Conservation (phyloP, 768 basidiomycete genomes). For the Amanita muscaria region DNA sequence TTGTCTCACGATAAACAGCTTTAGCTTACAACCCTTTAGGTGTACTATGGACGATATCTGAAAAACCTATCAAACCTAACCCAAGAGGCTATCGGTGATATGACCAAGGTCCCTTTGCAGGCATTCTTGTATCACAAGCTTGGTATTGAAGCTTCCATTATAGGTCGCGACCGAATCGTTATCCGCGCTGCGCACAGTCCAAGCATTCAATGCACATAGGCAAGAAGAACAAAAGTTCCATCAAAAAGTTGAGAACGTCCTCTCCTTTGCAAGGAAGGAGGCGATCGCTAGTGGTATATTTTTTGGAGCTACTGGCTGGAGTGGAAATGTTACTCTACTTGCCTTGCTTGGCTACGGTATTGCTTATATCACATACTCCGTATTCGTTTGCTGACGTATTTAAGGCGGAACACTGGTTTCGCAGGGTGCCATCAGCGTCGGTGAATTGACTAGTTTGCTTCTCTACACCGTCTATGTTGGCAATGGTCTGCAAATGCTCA, state of each 20-base stretch:
- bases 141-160: not conserved
- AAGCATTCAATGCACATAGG: constrained; percentile 79
- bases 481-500: constrained; percentile 69
- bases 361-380: not conserved
- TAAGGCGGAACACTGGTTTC: constrained; percentile 88
- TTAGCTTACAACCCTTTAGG: constrained; percentile 34
- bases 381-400: not conserved
- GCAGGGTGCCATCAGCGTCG: constrained; percentile 80
- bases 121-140: constrained; percentile 8
- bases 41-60: constrained; percentile 93
- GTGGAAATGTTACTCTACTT: constrained; percentile 87
- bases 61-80: constrained; percentile 86
- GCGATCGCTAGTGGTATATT: constrained; percentile 88
- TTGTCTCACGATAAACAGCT: not conserved
- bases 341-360: constrained; percentile 86
- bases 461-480: constrained; percentile 90
- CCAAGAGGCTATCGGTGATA: constrained; percentile 92
- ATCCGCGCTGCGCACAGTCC: constrained; percentile 78
- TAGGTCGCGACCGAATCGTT: constrained; percentile 87
- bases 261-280: constrained; percentile 75
- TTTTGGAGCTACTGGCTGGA: constrained; percentile 87
- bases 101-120: constrained; percentile 58
- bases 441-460: constrained; percentile 81
- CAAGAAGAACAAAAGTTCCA: constrained; percentile 76
- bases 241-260: constrained; percentile 52